Evolutionary conservation across 2,329 filamentous ascomycete genomes (phyloP).

Genomic region (Phaeomoniella chlamydospora): DNA sequence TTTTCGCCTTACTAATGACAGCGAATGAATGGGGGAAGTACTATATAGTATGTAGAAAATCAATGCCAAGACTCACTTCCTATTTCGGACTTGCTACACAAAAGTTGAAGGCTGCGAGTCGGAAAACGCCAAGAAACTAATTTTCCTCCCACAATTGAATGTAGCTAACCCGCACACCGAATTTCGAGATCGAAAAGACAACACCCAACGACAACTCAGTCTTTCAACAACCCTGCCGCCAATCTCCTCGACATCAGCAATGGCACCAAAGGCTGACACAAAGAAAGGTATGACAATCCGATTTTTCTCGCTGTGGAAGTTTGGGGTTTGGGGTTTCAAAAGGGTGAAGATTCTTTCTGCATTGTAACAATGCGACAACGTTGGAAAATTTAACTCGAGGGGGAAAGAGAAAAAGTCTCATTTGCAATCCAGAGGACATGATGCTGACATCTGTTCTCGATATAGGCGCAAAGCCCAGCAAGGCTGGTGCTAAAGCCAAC

Average conservation of each 20-base stretch:
- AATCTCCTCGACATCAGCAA: slow-evolving; percentile 13
- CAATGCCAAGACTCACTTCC: too few species aligned
- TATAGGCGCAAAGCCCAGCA: slow-evolving; percentile 25
- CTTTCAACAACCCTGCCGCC: background rate
- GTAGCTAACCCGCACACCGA: background rate
- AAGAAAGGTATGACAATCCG: slow-evolving; percentile 28
- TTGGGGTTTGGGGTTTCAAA: background rate
- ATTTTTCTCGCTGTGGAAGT: background rate
- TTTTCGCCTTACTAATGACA: too few species aligned
- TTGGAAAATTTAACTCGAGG: too few species aligned
- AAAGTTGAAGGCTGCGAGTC: too few species aligned
- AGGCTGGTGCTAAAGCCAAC: slow-evolving; percentile 63
- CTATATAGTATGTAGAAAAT: too few species aligned
- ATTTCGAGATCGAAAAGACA: background rate
- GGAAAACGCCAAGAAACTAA: background rate
- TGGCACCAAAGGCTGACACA: slow-evolving; percentile 29
- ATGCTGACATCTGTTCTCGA: slow-evolving; percentile 1
- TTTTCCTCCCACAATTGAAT: background rate
- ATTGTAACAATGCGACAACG: too few species aligned
- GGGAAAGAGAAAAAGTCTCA: too few species aligned
- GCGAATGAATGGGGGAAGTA: too few species aligned
- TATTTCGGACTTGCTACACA: too few species aligned
- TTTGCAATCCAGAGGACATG: too few species aligned
- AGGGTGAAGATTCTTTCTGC: too few species aligned
- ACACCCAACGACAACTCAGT: background rate